Evolutionary conservation across 257 asterid species (phyloP).

Genomic region (Nicotiana otophora): DNA sequence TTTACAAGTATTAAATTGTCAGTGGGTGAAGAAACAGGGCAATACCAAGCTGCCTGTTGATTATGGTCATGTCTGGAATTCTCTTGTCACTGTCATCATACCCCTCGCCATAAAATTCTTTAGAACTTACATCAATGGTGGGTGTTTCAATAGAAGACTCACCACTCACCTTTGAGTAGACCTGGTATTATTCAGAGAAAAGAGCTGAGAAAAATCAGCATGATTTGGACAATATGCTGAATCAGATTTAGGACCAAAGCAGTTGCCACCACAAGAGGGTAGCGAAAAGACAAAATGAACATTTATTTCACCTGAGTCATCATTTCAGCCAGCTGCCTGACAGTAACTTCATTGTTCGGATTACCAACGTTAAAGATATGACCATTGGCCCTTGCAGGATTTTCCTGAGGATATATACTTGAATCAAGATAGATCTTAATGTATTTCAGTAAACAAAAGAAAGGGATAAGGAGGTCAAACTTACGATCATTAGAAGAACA

Average conservation of each 20-base stretch:
- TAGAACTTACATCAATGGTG: slow-evolving; percentile 79
- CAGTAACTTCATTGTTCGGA: slow-evolving; percentile 93
- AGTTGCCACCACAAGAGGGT: not conserved
- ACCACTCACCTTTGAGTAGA: slow-evolving; percentile 76
- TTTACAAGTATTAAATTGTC: not conserved
- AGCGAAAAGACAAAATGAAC: not conserved
- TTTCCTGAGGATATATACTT: slow-evolving; percentile 49
- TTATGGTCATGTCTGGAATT: slow-evolving; percentile 95
- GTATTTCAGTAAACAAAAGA: not conserved
- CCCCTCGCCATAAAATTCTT: slow-evolving; percentile 94
- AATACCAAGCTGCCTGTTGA: slow-evolving; percentile 82
- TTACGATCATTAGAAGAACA: slow-evolving; percentile 80
- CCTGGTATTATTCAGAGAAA: slow-evolving; percentile 36
- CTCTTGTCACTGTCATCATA: slow-evolving; percentile 95
- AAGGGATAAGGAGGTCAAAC: slow-evolving; percentile 21
- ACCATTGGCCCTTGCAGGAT: slow-evolving; percentile 88
- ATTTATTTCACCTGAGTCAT: slow-evolving; percentile 64
- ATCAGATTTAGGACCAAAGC: not conserved
- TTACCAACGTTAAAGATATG: slow-evolving; percentile 92
- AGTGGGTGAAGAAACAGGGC: not conserved
- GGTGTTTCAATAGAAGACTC: slow-evolving; percentile 62
- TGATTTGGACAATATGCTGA: not conserved
- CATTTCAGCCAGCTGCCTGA: slow-evolving; percentile 96
- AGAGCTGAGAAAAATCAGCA: not conserved
- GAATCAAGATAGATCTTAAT: slow-evolving; percentile 16